Base-by-base conservation (phyloP, 306 rosid genomes). In the Alnus glutinosa region DNA sequence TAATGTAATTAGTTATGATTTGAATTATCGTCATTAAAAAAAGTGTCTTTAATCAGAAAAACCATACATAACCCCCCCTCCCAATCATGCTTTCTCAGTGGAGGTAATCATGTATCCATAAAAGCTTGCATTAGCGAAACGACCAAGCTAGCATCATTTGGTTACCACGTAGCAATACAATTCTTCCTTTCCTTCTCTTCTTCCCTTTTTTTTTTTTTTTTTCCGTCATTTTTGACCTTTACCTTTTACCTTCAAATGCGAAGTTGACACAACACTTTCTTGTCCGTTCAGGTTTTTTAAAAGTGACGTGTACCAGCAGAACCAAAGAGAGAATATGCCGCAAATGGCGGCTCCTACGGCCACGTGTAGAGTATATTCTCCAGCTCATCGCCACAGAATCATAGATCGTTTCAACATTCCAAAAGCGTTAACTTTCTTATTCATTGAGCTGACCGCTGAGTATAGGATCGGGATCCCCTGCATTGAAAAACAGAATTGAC, bases 231-330 rank as follows among this genome's bases (percentile, higher is more conserved):
- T 28, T 47, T 6, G 19, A 57, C 18, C 57, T 77, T 68, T 69
- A 44, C 55, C 32, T 70, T 63, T 73, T 73, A 19, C 11, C 63
- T 12, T 76, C 11, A 44, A 42, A 70, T 79, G 88, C 88, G n/a
- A 54, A 64, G 85, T 81, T 85, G 85, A 82, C 79, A 70, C 81
- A 67, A 77, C 83, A 71, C 48, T 18, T 37, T 67, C 58, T 78
- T 71, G 75, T 81, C 83, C 52, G 74, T 75, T 55, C 61, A 68
- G 50, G 49, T 23, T 13, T 11, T 19, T 57, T 19, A 48, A 48
- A 49, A 49, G 52, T 12, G 15, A 48, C 14, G 52, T 42, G 28
- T 58, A 19, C 13, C 0, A 9, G 28, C 7, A 58, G 5, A n/a
- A 58, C 11, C 0, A 58, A 19, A n/a, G 5, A 12, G 6, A 4